Base-by-base conservation (phyloP, 805 yeast species). In the Maudiozyma turicensis region DNA sequence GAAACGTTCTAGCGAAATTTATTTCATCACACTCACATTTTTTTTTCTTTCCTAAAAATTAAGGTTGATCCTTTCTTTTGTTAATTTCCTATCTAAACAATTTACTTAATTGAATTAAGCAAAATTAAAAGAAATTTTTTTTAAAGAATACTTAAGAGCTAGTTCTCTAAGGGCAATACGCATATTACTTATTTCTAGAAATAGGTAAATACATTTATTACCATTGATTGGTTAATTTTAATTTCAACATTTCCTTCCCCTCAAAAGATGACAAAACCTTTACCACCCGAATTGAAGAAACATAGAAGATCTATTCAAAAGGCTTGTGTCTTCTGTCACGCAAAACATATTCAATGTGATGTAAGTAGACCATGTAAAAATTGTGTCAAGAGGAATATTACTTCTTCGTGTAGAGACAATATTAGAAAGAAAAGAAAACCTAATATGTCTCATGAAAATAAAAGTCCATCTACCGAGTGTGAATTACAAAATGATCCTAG, bases 291-390 rank as follows among this genome's bases (percentile, higher is more conserved):
- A 47, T 75, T 81, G 55, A 82, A 78, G 59, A 68, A 67, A 40
- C 68, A 65, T 38, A 65, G 91, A 43, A 78, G 72, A 54, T 87
- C 89, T 5, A 80, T 84, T 1, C 67, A 77, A 8, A 72, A 83
- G 43, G 93, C 91, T 1, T 84, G 93, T 58, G 72, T 72, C 15
- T 82, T 82, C 59, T 84, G 91, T 62, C 88, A 84, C 59, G 66
- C 73, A 29, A 84, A 84, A 54, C 93, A 84, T 57, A 70, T 84
- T 11, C 90, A 84, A 56, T 84, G 91, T 62, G 85, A 84, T 52
- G 51, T 50, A 10, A 71, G 74, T 30, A 67, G 93, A 50, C 91
- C 93, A 0, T 84, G 91, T 57, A 73, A 73, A 54, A 84, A 84
- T 60, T 84, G 93, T 65, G 57, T 72, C 20, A 84, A 83, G 59